These are phyloP conservation scores for Aurantiochytrium sp. DNA, from an alignment of 108 stramenopile genomes.

Conservation along the genomic window DNA sequence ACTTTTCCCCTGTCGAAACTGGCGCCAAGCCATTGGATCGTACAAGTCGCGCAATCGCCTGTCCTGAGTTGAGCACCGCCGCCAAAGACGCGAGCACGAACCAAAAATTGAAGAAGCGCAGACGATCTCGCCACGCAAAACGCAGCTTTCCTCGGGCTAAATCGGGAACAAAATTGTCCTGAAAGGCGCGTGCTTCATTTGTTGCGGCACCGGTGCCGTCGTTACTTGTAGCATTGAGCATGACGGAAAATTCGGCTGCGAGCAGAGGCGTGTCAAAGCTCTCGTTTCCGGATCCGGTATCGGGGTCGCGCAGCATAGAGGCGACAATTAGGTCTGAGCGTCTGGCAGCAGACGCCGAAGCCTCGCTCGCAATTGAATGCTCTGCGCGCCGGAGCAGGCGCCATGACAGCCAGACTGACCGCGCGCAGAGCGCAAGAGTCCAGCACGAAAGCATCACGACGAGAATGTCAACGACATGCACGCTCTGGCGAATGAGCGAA, in stretches of 20 bases:
- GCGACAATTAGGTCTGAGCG: neutral
- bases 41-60: neutral
- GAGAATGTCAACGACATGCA: neutral
- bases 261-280: neutral
- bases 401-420: neutral
- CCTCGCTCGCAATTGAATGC: neutral
- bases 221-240: neutral
- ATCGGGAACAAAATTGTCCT: neutral
- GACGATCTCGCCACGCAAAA: neutral
- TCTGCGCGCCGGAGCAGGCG: neutral
- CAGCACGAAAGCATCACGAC: neutral
- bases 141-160: neutral
- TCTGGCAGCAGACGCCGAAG: neutral
- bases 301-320: neutral
- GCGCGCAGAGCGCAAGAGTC: neutral
- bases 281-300: neutral
- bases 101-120: constrained; percentile 1
- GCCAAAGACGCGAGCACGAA: neutral
- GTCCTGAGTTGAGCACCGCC: neutral
- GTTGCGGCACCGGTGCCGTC: no score
- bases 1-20: neutral
- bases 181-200: no score
- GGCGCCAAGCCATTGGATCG: neutral
- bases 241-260: neutral
- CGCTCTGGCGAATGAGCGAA: neutral